Percentiles rank a stretch among this genome's conserved stretches.
These are phyloP conservation scores for Coemansia sp. DNA, from an alignment of 192 early-diverging fungal genomes.

Conservation along the genomic window DNA sequence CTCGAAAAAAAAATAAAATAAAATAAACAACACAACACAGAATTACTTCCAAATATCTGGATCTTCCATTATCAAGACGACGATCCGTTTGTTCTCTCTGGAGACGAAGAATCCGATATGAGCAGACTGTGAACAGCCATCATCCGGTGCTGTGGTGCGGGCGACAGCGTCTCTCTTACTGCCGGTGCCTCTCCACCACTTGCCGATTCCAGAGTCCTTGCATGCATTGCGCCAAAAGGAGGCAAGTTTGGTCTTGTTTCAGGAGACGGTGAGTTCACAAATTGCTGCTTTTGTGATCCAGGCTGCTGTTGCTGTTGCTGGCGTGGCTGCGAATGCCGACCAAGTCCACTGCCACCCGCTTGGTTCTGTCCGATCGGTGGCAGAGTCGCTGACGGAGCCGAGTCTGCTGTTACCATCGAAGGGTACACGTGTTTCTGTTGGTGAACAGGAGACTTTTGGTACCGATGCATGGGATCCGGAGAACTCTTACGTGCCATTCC, in stretches of 20 bases:
- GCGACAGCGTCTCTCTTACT: constrained; percentile 14
- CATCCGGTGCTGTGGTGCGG: constrained; percentile 28
- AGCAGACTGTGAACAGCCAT: constrained; percentile 38
- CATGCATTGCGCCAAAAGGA: background rate
- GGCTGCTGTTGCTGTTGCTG: background rate
- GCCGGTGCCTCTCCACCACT: constrained; percentile 66
- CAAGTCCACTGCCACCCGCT: constrained; percentile 2
- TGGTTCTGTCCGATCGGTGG: constrained; percentile 10
- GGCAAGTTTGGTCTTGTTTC: background rate
- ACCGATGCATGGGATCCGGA: constrained; percentile 4
- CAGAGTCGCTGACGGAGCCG: background rate
- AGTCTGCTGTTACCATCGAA: background rate
- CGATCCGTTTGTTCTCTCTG: constrained; percentile 27
- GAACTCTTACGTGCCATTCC: background rate
- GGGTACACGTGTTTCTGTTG: constrained; percentile 7
- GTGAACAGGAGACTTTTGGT: background rate
- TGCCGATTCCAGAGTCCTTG: background rate
- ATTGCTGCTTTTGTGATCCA: background rate
- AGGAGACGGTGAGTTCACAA: constrained; percentile 12
- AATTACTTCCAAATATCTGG: background rate
- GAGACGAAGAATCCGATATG: constrained; percentile 38
- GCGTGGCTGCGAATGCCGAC: constrained; percentile 3
- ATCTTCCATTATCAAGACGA: constrained; percentile 1
- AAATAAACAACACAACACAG: background rate
- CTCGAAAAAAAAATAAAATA: background rate